A percentile compares a stretch with the other conserved stretches of the same genome.
These are phyloP conservation scores for Eruca vesicaria DNA, from an alignment of 441 rosid genomes.

Conservation along the genomic window DNA sequence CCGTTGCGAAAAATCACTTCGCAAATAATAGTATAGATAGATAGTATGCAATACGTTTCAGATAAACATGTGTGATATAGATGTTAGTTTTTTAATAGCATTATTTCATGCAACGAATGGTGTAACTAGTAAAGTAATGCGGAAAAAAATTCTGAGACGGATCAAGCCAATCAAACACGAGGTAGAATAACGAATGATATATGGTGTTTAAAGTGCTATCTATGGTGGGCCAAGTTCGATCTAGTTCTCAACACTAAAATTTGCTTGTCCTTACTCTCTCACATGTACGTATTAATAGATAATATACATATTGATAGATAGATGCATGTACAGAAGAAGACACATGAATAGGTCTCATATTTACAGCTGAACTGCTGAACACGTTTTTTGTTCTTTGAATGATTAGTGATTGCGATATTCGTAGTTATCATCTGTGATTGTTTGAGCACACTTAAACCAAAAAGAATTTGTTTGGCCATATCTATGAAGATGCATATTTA, in stretches of 20 bases:
- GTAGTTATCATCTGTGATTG: slow-evolving; percentile 9
- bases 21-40: too few species aligned
- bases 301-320: not conserved
- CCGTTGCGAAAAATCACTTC: too few species aligned
- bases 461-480: not conserved
- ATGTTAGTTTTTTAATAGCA: not conserved
- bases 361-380: not conserved
- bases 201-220: slow-evolving; percentile 24
- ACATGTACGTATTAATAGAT: slow-evolving; percentile 2
- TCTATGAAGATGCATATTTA: not conserved
- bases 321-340: slow-evolving; percentile 19
- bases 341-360: slow-evolving; percentile 1
- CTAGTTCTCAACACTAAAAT: slow-evolving; percentile 12
- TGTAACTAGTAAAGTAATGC: not conserved
- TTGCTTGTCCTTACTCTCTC: slow-evolving; percentile 31
- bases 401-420: slow-evolving; percentile 34
- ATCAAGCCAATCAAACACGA: slow-evolving; percentile 14
- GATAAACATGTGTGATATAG: not conserved
- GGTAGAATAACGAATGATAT: slow-evolving; percentile 11
- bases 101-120: not conserved
- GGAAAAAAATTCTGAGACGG: slow-evolving; percentile 8
- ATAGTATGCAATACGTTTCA: not conserved
- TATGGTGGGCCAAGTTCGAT: slow-evolving; percentile 33
- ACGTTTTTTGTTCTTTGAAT: slow-evolving; percentile 13
- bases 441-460: not conserved